Evolutionary conservation across 768 basidiomycete species (phyloP).

Genomic region (Leucogyrophana mollusca): DNA sequence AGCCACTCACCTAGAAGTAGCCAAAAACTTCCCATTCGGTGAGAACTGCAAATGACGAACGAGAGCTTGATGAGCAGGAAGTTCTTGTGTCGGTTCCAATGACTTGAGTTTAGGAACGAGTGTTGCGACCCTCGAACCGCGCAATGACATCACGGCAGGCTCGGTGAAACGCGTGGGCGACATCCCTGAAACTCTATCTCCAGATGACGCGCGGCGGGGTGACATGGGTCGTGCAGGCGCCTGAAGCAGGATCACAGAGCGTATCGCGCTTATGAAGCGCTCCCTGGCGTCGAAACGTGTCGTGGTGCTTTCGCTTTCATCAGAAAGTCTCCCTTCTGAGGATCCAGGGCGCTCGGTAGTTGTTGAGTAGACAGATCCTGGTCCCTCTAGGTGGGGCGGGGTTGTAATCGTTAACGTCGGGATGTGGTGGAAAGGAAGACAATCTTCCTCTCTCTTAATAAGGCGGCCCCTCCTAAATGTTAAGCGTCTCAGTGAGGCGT

Average conservation of each 20-base stretch:
- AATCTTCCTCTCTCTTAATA: too few species aligned
- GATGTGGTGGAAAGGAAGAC: conserved; percentile 6
- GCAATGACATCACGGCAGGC: conserved; percentile 31
- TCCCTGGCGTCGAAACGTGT: conserved; percentile 28
- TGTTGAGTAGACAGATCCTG: conserved; percentile 25
- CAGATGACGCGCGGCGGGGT: conserved; percentile 29
- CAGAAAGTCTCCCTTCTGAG: conserved; percentile 22
- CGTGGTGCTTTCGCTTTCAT: conserved; percentile 23
- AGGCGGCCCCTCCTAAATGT: conserved; percentile 1
- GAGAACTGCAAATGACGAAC: conserved; percentile 57
- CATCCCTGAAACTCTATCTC: conserved; percentile 24
- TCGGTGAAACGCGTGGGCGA: conserved; percentile 32
- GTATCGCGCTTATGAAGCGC: conserved; percentile 43
- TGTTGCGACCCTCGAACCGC: conserved; percentile 37
- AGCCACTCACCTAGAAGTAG: conserved; percentile 47
- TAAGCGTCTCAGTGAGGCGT: conserved; percentile 22
- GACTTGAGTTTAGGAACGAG: conserved; percentile 42
- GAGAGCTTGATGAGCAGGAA: conserved; percentile 46
- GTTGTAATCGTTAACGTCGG: conserved; percentile 20
- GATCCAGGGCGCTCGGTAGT: conserved; percentile 24
- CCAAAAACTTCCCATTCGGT: conserved; percentile 50
- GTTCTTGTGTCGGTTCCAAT: conserved; percentile 39
- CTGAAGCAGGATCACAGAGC: conserved; percentile 46
- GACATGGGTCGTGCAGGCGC: conserved; percentile 29
- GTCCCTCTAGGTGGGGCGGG: conserved; percentile 16